Percentiles rank a stretch among this genome's conserved stretches.
These are phyloP conservation scores for Zasmidium cellare DNA, from an alignment of 2,329 filamentous ascomycete species.

Conservation along the genomic window DNA sequence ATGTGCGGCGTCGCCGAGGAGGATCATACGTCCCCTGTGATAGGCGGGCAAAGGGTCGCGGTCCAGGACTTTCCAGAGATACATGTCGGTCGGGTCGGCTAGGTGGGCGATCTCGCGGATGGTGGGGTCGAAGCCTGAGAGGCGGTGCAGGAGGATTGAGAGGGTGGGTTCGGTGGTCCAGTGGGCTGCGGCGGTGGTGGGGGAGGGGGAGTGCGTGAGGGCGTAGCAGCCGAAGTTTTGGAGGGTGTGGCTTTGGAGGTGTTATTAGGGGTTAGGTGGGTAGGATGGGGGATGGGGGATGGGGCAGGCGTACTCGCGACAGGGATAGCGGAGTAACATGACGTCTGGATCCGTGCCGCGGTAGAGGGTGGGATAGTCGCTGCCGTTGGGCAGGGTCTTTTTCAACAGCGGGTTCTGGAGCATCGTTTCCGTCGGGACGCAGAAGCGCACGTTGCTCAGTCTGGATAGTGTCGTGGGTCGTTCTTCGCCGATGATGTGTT, in stretches of 20 bases:
- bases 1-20: constrained; percentile 14
- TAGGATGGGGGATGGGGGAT: neutral
- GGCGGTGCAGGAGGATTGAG: constrained; percentile 2
- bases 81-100: constrained; percentile 4
- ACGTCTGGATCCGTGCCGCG: neutral
- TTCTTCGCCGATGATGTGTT: constrained; percentile 4
- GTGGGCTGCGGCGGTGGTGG: neutral
- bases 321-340: constrained; percentile 4
- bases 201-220: neutral
- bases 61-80: constrained; percentile 9
- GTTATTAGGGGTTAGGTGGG: neutral
- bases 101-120: constrained; percentile 3
- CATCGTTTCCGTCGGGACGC: constrained; percentile 6
- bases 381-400: neutral
- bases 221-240: constrained; percentile 9
- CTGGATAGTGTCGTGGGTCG: constrained; percentile 1
- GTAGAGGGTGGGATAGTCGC: neutral
- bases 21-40: constrained; percentile 1
- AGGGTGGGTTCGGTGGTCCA: constrained; percentile 1
- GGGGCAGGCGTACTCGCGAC: constrained; percentile 1
- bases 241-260: constrained; percentile 1
- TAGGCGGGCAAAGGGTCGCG: neutral
- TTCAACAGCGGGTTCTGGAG: neutral
- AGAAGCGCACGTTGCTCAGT: constrained; percentile 10
- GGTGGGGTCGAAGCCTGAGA: constrained; percentile 5